A percentile compares a stretch with the other conserved stretches of the same genome.
Evolutionary conservation across 1,284 basidiomycete genomes (phyloP).

Genomic region (Austroboletus niveus): DNA sequence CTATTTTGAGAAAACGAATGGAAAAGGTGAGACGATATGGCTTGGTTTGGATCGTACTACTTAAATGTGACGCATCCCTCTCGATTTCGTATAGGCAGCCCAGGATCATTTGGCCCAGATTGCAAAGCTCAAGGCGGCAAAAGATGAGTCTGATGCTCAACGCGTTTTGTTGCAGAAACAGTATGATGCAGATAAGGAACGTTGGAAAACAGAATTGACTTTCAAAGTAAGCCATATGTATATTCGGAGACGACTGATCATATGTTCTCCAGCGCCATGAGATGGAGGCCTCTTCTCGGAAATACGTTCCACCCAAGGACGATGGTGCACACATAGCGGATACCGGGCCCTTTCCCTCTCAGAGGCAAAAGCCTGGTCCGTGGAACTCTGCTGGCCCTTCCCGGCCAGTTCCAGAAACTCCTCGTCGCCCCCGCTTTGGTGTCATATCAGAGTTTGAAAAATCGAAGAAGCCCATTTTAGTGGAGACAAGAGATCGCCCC

Average conservation of each 20-base stretch:
- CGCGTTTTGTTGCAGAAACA: constrained; percentile 54
- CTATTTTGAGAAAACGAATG: constrained; percentile 32
- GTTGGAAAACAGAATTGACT: constrained; percentile 62
- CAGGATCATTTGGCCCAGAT: constrained; percentile 60
- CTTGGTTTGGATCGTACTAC: background rate
- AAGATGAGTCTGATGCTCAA: constrained; percentile 56
- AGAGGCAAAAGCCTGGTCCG: constrained; percentile 40
- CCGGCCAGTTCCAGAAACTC: constrained; percentile 35
- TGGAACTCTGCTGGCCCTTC: constrained; percentile 28
- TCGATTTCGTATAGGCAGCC: constrained; percentile 40
- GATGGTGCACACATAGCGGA: constrained; percentile 41
- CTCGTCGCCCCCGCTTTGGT: constrained; percentile 36
- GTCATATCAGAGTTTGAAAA: constrained; percentile 22
- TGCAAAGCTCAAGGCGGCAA: constrained; percentile 54
- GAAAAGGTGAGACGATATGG: constrained; percentile 24
- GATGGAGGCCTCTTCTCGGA: constrained; percentile 57
- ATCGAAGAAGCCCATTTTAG: constrained; percentile 9
- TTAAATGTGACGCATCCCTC: background rate
- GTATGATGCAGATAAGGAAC: constrained; percentile 65
- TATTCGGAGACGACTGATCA: constrained; percentile 10
- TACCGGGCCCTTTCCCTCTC: constrained; percentile 31
- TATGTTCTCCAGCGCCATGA: constrained; percentile 60
- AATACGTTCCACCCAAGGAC: constrained; percentile 44
- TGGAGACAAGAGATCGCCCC: constrained; percentile 18
- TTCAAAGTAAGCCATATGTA: constrained; percentile 54